These are phyloP conservation scores for Akanthomyces uredinophilus DNA, from an alignment of 2,329 filamentous ascomycete genomes.

Conservation along the genomic window DNA sequence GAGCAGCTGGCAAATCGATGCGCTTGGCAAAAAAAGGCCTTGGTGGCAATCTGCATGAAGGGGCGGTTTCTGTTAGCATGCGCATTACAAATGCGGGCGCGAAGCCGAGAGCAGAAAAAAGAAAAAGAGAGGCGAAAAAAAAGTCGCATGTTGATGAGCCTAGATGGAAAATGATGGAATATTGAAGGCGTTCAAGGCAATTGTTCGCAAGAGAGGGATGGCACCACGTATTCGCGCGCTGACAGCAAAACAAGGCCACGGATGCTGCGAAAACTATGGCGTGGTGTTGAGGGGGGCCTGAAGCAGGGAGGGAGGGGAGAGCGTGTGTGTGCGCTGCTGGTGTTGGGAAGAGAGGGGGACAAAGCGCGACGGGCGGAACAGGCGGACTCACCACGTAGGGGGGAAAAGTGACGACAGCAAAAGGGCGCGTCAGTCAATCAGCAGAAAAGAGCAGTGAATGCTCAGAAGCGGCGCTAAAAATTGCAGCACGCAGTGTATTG, in stretches of 20 bases:
- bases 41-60: constrained; percentile 7
- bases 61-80: background rate
- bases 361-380: background rate
- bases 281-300: constrained; percentile 7
- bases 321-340: background rate
- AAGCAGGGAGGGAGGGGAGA: background rate
- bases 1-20: background rate
- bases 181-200: background rate
- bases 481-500: background rate
- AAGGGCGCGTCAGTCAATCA: constrained; percentile 7
- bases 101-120: background rate
- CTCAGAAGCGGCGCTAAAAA: background rate
- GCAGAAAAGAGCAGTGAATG: background rate
- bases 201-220: background rate
- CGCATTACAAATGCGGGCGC: constrained; percentile 6
- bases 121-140: background rate
- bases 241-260: background rate
- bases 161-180: background rate
- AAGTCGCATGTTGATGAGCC: background rate
- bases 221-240: background rate
- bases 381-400: background rate
- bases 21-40: background rate
- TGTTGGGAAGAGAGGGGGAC: background rate
- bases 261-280: background rate
- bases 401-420: background rate